phyloP scores from a whole-genome alignment of 208 protist genomes.

The Porcisia hertigi region DNA sequence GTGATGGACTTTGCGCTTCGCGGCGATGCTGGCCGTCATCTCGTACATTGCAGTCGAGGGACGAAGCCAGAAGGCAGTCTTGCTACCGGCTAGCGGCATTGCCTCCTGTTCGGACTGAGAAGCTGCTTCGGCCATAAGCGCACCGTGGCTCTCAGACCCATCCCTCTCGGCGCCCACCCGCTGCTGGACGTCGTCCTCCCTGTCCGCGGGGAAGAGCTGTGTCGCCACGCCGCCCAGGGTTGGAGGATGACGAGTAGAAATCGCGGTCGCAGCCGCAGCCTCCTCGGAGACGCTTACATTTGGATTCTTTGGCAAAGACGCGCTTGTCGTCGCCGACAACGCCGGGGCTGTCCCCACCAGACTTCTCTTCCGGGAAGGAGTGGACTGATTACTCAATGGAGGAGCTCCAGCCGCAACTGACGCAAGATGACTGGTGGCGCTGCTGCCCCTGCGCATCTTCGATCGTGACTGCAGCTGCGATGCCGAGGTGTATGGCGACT shows the following conservation, averaged over 20 bases:
- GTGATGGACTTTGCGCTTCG: conserved; percentile 43
- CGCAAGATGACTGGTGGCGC: not conserved
- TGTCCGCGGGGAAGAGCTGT: conserved; percentile 1
- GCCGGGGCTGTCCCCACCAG: not conserved
- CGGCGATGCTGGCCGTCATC: conserved; percentile 67
- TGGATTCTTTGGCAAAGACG: not conserved
- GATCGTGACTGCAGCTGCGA: conserved; percentile 14
- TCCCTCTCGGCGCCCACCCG: not conserved
- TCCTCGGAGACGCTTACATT: conserved; percentile 3
- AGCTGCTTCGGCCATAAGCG: not conserved
- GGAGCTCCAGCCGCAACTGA: not conserved
- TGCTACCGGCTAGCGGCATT: conserved; percentile 28
- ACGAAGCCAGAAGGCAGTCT: conserved; percentile 54
- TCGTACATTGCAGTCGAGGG: conserved; percentile 58
- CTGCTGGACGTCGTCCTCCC: not conserved
- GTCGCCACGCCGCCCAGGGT: not conserved
- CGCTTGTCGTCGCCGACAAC: not conserved
- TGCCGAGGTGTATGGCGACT: conserved; percentile 1
- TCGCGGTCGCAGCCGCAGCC: not conserved
- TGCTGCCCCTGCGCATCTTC: not conserved
- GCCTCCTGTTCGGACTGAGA: conserved; percentile 8
- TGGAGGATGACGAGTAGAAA: not conserved
- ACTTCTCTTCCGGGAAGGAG: conserved; percentile 12
- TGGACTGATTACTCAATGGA: conserved; percentile 3
- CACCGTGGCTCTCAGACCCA: not conserved